Evolutionary conservation across 805 yeast genomes (phyloP), one percentile per base, ranked within the genome.

Genomic region (Hanseniaspora opuntiae): DNA sequence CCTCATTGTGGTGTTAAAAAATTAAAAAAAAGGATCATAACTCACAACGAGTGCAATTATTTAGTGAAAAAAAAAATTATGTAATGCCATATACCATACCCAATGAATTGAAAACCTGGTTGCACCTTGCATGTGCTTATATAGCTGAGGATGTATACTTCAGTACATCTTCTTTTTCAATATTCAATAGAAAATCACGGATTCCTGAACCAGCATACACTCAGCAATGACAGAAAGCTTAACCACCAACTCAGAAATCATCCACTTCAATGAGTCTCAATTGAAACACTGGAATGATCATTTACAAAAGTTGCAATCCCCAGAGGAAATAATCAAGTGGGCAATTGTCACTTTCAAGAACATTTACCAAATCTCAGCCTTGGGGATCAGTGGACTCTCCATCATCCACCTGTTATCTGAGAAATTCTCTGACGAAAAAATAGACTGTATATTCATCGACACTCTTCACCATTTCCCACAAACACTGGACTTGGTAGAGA

Each of bases 391-490:
- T 1, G 97, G 97, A 0, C 68, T 90, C 56, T 95, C 84, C 32
- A 89, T 90, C 12, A 72, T 86, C 42, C 96, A 89, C 65, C 84
- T 89, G 76, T 67, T 89, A 30, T 55, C 63, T 56, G 37, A 60
- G 45, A 33, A 46, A 40, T 56, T 59, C 52, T 55, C 50, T 7
- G 54, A 56, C n/a, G 57, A 56, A 10, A 55, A 58, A 22, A 22
- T 41, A 2, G 49, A 47, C 10, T 71, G 89, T 54, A 82, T 90
- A 2, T 90, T 90, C 65, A 74, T 89, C 47, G 97, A 90, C 64
- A 90, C 97, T 0, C 70, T 90, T 57, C 86, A 89, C 63, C 97
- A 90, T 66, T 90, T 90, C 73, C 88, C 90, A n/a, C 97, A 90
- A 66, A 90, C 97, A 0, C 69, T 82, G 42, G 86, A 82, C 3